Conservation (phyloP, 345 rosid species). For the Euphorbia pulcherrima region DNA sequence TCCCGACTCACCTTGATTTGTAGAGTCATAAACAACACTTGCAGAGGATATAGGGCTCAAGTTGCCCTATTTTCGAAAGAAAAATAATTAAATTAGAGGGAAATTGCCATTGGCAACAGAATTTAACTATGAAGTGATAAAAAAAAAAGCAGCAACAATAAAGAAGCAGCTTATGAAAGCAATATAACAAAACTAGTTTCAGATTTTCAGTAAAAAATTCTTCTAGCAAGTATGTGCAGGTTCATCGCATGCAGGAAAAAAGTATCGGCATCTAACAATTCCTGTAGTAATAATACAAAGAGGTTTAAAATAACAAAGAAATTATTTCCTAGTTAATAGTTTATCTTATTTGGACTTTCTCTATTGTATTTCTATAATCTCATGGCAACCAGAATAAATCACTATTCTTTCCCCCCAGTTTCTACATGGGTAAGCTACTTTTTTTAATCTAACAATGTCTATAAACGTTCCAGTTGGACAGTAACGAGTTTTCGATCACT, state of each 20-base stretch:
- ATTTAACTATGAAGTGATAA: background rate
- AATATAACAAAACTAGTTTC: background rate
- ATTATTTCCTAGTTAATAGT: background rate
- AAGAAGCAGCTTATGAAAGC: slow-evolving; percentile 6
- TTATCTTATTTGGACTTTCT: background rate
- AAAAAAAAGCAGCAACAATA: background rate
- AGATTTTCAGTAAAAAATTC: background rate
- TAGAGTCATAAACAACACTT: slow-evolving; percentile 37
- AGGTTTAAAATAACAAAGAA: background rate
- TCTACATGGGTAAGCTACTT: background rate
- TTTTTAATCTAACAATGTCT: background rate
- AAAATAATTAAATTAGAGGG: slow-evolving; percentile 1
- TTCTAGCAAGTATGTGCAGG: background rate
- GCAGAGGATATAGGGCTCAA: slow-evolving; percentile 34
- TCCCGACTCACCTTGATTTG: slow-evolving; percentile 47
- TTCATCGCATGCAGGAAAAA: background rate
- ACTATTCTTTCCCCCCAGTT: background rate
- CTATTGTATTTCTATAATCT: background rate
- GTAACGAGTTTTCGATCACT: background rate
- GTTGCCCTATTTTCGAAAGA: slow-evolving; percentile 48
- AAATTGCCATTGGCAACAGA: background rate
- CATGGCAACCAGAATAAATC: background rate
- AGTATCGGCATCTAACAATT: background rate
- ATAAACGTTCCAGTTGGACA: background rate
- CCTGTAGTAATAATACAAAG: background rate